Percentiles rank a stretch among this genome's conserved stretches.
These are phyloP conservation scores for Phanerochaete carnosa DNA, from an alignment of 768 basidiomycete genomes.

Conservation along the genomic window DNA sequence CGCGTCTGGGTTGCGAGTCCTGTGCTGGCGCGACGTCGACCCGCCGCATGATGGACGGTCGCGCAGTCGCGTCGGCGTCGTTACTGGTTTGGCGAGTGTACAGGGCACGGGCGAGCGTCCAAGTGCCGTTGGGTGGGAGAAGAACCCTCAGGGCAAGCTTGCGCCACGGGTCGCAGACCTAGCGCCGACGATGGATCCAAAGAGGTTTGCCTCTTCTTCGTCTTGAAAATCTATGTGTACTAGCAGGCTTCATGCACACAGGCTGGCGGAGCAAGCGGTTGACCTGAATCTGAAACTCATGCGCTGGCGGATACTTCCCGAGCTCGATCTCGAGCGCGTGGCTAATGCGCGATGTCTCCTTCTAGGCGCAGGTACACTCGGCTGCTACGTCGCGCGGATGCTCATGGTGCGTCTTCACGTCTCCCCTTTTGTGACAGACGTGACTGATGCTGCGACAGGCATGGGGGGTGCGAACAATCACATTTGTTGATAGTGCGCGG, in stretches of 20 bases:
- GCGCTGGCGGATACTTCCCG: slow-evolving; percentile 94
- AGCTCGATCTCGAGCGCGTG: slow-evolving; percentile 85
- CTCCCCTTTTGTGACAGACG: neutral
- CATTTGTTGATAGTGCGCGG: slow-evolving; percentile 84
- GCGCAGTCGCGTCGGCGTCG: slow-evolving; percentile 62
- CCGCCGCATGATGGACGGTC: slow-evolving; percentile 40
- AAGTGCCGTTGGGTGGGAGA: slow-evolving; percentile 92
- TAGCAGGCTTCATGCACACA: slow-evolving; percentile 25
- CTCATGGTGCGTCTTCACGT: slow-evolving; percentile 65
- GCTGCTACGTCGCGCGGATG: slow-evolving; percentile 91
- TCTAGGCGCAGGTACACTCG: slow-evolving; percentile 93
- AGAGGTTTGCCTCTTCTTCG: slow-evolving; percentile 41
- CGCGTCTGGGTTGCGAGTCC: slow-evolving; percentile 46
- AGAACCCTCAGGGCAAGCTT: slow-evolving; percentile 83
- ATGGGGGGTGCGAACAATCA: slow-evolving; percentile 94
- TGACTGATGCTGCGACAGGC: slow-evolving; percentile 58
- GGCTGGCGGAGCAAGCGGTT: slow-evolving; percentile 95
- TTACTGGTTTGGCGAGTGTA: slow-evolving; percentile 32
- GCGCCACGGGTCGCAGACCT: slow-evolving; percentile 86
- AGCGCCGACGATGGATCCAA: slow-evolving; percentile 95
- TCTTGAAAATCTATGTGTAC: neutral
- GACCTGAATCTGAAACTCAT: slow-evolving; percentile 96
- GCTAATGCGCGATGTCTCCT: slow-evolving; percentile 77
- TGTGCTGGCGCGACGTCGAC: slow-evolving; percentile 77
- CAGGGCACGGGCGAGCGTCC: slow-evolving; percentile 34